Base-by-base conservation (phyloP, 139 green algal genomes). In the Chlamydomonas sp. region DNA sequence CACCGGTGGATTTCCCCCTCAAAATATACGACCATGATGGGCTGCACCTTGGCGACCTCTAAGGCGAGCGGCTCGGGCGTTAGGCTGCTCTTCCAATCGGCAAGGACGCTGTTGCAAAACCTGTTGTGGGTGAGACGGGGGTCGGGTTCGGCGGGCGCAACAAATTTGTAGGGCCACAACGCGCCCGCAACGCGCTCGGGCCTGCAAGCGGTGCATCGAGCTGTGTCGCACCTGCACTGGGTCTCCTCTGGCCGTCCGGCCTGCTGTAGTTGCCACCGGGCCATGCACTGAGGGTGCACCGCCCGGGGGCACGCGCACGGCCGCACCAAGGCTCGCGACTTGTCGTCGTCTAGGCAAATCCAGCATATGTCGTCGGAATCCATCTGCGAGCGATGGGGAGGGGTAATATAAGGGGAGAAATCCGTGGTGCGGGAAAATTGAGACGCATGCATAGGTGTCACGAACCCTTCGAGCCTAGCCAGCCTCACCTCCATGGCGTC, bases 21-120 rank as follows among this genome's bases (percentile, higher is more conserved):
- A 66, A 87, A 87, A 70, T 87, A 87, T 0, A 88, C 83, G 13
- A 88, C 81, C 83, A 88, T 88, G 62, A 85, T 87, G 37, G 83
- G 83, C 72, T 87, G 80, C 37, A 84, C 83, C 29, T 78, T 76
- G 33, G 78, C 62, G 57, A 88, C 77, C 35, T 88, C 80, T 2
- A 76, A 74, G 58, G 79, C 79, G 5, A 88, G 67, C 26, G 71
- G 58, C 24, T 83, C 77, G 22, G 83, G 83, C 1, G 83, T 88
- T 58, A 88, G 50, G 58, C 72, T 74, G 2, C 43, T 35, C 58
- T 84, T 84, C 83, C 83, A 88, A 67, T 88, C 83, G 1, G 74
- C 77, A 0, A 88, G 65, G 26, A 66, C 70, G 30, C 35, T 65
- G 59, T 79, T 72, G 79, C 83, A 88, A 69, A 88, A 88, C 67